phyloP scores from a whole-genome alignment of 495 filamentous ascomycete species.

The Penicillium bovifimosum region DNA sequence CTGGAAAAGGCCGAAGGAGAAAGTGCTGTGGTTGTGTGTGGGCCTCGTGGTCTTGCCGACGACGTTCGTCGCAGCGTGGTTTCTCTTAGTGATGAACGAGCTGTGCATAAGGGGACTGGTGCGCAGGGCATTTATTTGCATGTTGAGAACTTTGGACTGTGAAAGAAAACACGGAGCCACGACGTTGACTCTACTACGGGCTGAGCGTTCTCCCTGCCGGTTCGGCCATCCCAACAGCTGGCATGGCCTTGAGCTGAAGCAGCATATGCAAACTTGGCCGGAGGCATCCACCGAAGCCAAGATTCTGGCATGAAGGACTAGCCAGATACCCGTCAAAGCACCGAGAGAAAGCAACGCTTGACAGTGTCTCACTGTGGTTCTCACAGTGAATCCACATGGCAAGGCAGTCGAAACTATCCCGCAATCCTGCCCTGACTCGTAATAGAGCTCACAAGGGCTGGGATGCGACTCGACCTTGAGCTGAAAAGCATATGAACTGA shows the following conservation, averaged over 20 bases:
- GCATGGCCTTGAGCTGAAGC: neutral
- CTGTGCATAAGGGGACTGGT: slow-evolving; percentile 85
- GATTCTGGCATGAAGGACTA: neutral
- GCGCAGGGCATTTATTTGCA: slow-evolving; percentile 67
- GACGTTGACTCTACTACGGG: no score
- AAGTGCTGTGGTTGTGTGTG: slow-evolving; percentile 78
- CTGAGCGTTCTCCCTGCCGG: no score
- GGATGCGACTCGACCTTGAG: no score
- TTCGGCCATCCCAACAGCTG: neutral
- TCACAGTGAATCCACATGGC: no score
- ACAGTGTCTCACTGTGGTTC: no score
- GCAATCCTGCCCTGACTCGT: no score
- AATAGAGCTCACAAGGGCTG: no score
- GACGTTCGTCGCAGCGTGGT: slow-evolving; percentile 63
- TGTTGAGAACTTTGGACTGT: slow-evolving; percentile 38
- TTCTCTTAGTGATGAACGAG: slow-evolving; percentile 73
- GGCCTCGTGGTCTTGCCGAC: slow-evolving; percentile 60
- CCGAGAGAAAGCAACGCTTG: no score
- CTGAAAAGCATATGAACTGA: no score
- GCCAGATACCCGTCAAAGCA: no score
- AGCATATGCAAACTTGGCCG: neutral
- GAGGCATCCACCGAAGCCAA: neutral
- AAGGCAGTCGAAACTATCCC: no score
- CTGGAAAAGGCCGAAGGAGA: slow-evolving; percentile 76
- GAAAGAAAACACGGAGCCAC: neutral